Conservation (phyloP, 306 rosid genomes). For the Lagenaria siceraria region DNA sequence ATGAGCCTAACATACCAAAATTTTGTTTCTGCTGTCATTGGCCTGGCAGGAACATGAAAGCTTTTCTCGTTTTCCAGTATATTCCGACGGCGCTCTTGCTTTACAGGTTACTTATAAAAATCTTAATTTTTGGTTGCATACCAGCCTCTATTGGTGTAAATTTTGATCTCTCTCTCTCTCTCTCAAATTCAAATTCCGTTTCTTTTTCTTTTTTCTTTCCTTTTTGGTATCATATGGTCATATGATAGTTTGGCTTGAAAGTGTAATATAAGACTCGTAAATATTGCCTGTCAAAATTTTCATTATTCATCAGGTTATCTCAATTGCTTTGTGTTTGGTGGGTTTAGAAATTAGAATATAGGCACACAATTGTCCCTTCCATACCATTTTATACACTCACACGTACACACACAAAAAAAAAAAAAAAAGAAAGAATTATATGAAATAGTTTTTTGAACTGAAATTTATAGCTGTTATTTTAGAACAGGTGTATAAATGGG, state of each 20-base stretch:
- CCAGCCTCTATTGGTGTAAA: background rate
- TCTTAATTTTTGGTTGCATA: conserved; percentile 11
- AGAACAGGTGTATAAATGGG: background rate
- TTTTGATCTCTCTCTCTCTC: background rate
- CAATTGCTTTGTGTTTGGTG: background rate
- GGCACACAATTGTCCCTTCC: background rate
- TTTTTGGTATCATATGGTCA: background rate
- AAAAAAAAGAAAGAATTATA: too few species aligned
- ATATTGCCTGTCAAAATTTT: conserved; percentile 4
- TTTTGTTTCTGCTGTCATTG: background rate
- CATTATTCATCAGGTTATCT: conserved; percentile 11
- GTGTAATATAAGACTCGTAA: conserved; percentile 17
- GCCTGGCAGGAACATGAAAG: background rate
- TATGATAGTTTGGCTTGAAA: conserved; percentile 15
- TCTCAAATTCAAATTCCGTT: background rate
- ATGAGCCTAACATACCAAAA: background rate
- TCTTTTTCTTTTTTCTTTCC: background rate
- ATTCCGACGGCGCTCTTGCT: conserved; percentile 22
- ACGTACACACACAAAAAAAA: too few species aligned
- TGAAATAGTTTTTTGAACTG: too few species aligned
- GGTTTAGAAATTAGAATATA: background rate
- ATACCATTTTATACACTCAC: background rate
- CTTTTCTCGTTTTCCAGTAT: background rate
- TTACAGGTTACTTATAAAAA: conserved; percentile 21
- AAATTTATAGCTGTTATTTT: too few species aligned